Conservation (phyloP, 139 green algal genomes). For the Eudorina sp. region DNA sequence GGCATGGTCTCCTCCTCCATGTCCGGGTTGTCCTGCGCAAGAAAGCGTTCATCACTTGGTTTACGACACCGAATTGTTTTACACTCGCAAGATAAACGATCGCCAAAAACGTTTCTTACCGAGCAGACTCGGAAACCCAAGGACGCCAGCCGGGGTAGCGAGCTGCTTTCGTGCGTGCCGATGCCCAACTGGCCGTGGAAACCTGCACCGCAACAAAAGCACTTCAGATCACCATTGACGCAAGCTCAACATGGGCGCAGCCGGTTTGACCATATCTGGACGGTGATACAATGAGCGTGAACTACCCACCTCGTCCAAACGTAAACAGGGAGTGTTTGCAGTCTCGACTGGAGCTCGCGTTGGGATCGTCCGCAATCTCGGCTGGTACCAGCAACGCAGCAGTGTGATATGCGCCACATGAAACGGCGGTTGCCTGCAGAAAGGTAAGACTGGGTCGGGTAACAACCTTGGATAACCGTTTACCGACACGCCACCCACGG, state of each 20-base stretch:
- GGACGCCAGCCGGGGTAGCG: constrained; percentile 47
- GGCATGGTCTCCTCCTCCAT: constrained; percentile 78
- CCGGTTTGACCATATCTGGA: no score
- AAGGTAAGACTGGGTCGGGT: no score
- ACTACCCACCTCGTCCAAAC: constrained; percentile 52
- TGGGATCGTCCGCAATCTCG: constrained; percentile 35
- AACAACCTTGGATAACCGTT: no score
- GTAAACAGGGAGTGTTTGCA: constrained; percentile 62
- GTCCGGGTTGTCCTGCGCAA: constrained; percentile 50
- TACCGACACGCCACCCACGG: neutral
- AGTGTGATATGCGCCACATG: constrained; percentile 82
- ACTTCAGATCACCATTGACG: neutral
- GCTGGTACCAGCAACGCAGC: constrained; percentile 65
- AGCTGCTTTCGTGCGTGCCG: constrained; percentile 56
- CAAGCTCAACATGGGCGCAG: no score
- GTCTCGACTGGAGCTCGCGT: constrained; percentile 1
- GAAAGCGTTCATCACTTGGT: neutral
- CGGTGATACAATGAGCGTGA: no score
- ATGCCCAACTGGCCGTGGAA: constrained; percentile 90
- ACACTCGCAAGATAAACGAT: neutral
- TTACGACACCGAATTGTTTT: neutral
- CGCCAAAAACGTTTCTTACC: no score
- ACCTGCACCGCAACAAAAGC: constrained; percentile 60
- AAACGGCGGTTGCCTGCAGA: constrained; percentile 74
- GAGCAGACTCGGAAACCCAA: constrained; percentile 64